These are phyloP conservation scores for Trypanosoma congolense DNA, from an alignment of 208 protist species.

Conservation along the genomic window DNA sequence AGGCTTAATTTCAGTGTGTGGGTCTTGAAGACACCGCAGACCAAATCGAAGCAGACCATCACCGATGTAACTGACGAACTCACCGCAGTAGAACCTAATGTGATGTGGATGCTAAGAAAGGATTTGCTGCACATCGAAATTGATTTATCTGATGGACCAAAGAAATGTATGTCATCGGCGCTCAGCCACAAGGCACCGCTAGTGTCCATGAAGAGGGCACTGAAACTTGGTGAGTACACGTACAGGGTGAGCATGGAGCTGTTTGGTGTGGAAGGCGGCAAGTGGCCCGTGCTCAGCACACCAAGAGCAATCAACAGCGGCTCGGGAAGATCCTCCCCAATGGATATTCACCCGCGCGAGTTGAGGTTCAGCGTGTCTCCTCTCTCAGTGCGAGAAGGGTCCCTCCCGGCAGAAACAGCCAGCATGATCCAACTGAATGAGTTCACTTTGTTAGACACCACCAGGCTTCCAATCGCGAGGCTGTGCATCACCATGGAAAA, in stretches of 20 bases:
- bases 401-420: not conserved
- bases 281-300: slow-evolving; percentile 11
- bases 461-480: slow-evolving; percentile 4
- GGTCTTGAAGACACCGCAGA: not conserved
- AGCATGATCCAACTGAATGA: slow-evolving; percentile 8
- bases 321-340: not conserved
- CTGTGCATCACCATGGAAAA: slow-evolving; percentile 13
- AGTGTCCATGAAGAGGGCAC: slow-evolving; percentile 9
- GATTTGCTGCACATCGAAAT: slow-evolving; percentile 6
- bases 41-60: not conserved
- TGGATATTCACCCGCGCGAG: not conserved
- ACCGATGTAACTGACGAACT: not conserved
- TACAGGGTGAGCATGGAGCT: slow-evolving; percentile 9
- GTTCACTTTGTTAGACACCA: slow-evolving; percentile 9
- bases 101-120: slow-evolving; percentile 9
- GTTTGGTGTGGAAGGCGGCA: slow-evolving; percentile 1
- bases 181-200: not conserved
- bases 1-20: slow-evolving; percentile 3
- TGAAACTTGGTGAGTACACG: slow-evolving; percentile 2
- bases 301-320: not conserved
- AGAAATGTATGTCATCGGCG: not conserved
- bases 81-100: not conserved
- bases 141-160: slow-evolving; percentile 17
- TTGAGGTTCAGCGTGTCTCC: slow-evolving; percentile 10
- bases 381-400: not conserved